Evolutionary conservation across 108 stramenopile species (phyloP).

Genomic region (Fistulifera pelliculosa): DNA sequence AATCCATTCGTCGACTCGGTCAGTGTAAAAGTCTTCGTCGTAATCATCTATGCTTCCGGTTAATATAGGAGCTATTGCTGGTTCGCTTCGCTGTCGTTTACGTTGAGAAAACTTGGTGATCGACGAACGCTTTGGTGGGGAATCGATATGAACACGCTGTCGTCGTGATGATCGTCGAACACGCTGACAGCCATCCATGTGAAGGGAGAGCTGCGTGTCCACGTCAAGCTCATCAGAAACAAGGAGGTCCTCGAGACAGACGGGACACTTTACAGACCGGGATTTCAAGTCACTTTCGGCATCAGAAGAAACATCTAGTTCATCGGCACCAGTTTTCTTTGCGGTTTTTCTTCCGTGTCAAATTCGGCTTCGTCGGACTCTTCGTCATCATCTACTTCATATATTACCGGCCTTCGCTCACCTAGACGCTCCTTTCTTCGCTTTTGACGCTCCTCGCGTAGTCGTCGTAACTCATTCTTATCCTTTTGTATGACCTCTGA

Average conservation of each 20-base stretch:
- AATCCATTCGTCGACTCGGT: constrained; percentile 76
- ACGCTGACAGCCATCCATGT: background rate
- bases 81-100: background rate
- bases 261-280: no score
- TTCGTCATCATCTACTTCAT: constrained; percentile 9
- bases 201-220: no score
- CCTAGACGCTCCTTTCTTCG: constrained; percentile 4
- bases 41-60: constrained; percentile 49
- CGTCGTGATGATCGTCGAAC: constrained; percentile 4
- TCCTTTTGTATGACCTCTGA: background rate
- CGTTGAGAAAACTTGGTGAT: background rate
- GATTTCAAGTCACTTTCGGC: background rate
- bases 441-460: background rate
- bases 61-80: constrained; percentile 1
- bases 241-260: no score
- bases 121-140: background rate
- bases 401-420: constrained; percentile 1
- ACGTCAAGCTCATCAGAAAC: no score
- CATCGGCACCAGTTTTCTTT: constrained; percentile 5
- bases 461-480: background rate
- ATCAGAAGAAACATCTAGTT: background rate
- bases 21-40: constrained; percentile 67
- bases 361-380: constrained; percentile 10
- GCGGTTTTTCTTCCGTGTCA: constrained; percentile 10
- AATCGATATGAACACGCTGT: constrained; percentile 3